Evolutionary conservation across 2,329 filamentous ascomycete species (phyloP), one percentile per base, ranked within the genome.

Genomic region (Tolypocladium album): DNA sequence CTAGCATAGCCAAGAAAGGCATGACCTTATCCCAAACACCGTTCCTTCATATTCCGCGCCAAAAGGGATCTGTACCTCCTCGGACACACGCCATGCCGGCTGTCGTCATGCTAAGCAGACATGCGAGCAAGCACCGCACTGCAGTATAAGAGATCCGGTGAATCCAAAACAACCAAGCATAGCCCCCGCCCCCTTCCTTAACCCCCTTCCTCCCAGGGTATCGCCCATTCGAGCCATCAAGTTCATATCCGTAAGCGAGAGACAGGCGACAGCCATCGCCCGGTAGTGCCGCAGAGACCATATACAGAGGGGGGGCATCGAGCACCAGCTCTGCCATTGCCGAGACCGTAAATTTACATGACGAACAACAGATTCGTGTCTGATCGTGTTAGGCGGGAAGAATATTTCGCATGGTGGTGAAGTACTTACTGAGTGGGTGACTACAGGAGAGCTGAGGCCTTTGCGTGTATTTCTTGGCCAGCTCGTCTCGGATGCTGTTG

Each of bases 371-470:
- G 71, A 69, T 85, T 82, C 61, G 84, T 87, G 70, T 87, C 84
- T 66, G 60, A 55, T 53, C 58, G 56, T 57, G 59, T 61, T 61
- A 61, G 60, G 61, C 58, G 57, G 39, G 58, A 40, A 59, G 59
- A 50, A 24, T 31, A 53, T 40, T 56, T 45, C 55, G 55, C 56
- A 45, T 34, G 43, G 27, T 47, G 58, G 60, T 55, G 52, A 24
- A 50, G 43, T 57, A 76, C 86, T 79, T 86, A 97, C 93, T 91
- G 73, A 99, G 79, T 60, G 94, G 94, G 75, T 99, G 94, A 75
- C 92, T 97, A 79, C 92, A 95, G 70, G 92, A 97, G 67, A 99
- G 79, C 79, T 99, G 94, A 61, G 94, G 94, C 79, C 96, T 96
- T 78, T 99, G 94, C 13, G 83, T 83, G 73, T 99, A 99, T 71